Conservation (phyloP, 73 alveolate species). For the Tetrahymena thermophila region DNA sequence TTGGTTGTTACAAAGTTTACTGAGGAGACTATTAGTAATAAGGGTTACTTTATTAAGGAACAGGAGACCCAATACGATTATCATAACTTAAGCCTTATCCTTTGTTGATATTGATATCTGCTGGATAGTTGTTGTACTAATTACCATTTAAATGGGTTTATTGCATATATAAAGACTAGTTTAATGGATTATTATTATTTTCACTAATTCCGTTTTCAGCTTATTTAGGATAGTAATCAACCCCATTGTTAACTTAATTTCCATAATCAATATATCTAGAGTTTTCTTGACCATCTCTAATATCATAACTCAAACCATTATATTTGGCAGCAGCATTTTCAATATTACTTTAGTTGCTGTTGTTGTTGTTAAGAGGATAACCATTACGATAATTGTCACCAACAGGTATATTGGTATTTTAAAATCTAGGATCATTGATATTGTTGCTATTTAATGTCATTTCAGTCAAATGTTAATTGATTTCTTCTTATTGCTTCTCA, state of each 20-base stretch:
- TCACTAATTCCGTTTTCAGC: background rate
- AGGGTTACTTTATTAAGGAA: background rate
- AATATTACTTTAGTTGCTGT: background rate
- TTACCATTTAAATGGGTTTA: background rate
- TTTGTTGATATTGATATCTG: background rate
- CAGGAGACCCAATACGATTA: background rate
- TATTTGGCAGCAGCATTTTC: background rate
- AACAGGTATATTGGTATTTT: background rate
- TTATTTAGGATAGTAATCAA: background rate
- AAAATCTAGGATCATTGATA: background rate
- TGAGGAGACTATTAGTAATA: background rate
- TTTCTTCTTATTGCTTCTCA: background rate
- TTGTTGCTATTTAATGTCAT: background rate
- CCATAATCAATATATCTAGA: background rate
- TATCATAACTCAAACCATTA: background rate
- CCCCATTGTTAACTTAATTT: background rate
- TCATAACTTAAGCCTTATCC: background rate
- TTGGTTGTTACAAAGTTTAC: background rate
- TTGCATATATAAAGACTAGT: background rate
- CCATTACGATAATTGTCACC: background rate
- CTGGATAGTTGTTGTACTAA: background rate
- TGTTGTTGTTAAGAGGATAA: background rate
- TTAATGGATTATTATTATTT: background rate
- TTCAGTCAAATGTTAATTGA: background rate
- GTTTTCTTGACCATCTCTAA: background rate